A percentile compares a stretch with the other conserved stretches of the same genome.
phyloP scores from a whole-genome alignment of 2,329 filamentous ascomycete species.

The Tolypocladium nubicola region DNA sequence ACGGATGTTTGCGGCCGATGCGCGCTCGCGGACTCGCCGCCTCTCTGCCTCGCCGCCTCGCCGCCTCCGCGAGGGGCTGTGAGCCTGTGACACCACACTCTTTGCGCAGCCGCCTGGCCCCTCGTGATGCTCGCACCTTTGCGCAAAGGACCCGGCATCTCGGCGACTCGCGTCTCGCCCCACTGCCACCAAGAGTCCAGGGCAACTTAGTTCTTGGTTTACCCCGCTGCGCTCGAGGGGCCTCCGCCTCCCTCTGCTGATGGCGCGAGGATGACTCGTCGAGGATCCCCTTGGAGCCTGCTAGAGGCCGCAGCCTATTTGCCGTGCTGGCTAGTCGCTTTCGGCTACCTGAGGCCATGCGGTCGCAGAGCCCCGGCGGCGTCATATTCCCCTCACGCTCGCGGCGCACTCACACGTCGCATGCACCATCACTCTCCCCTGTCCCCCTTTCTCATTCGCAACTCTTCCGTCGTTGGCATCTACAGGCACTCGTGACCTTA shows the following conservation, averaged over 20 bases:
- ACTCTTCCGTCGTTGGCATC: background rate
- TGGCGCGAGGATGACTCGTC: background rate
- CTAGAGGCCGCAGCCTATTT: background rate
- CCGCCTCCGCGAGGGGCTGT: background rate
- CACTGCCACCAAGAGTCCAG: background rate
- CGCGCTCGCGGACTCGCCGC: background rate
- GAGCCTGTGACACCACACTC: background rate
- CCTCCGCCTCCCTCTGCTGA: background rate
- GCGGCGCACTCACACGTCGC: background rate
- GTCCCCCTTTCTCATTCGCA: conserved; percentile 5
- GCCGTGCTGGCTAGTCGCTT: background rate
- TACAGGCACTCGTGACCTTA: conserved; percentile 10
- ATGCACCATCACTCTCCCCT: conserved; percentile 1
- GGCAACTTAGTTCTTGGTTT: background rate
- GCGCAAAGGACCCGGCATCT: background rate
- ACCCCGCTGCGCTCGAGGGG: background rate
- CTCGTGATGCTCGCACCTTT: background rate
- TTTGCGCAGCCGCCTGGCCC: too few relatives aligned
- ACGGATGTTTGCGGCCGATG: background rate
- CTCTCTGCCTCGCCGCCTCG: background rate
- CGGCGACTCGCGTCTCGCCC: background rate
- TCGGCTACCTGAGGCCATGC: background rate
- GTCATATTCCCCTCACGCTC: background rate
- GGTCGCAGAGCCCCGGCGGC: background rate
- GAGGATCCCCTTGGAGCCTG: background rate